phyloP scores from a whole-genome alignment of 176 grass and related monocot genomes.

The Thalia dealbata region DNA sequence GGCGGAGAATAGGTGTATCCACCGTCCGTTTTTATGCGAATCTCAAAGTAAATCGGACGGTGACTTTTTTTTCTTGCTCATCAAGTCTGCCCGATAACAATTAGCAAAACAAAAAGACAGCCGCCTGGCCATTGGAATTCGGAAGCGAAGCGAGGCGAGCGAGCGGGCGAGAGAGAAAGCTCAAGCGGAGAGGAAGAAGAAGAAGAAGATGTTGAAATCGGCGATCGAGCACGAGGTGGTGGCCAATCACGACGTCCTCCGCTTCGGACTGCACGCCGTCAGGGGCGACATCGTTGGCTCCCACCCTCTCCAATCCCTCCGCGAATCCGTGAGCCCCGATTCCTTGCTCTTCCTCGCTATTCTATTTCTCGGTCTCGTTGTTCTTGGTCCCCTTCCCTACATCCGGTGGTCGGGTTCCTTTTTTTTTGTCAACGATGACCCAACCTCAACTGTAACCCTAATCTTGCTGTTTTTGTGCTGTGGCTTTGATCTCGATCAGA shows the following conservation, averaged over 20 bases:
- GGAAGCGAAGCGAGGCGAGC: neutral
- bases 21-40: neutral
- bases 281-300: slow-evolving; percentile 32
- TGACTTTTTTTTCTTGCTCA: neutral
- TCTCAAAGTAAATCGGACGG: neutral
- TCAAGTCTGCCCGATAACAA: neutral
- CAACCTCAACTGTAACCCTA: slow-evolving; percentile 20
- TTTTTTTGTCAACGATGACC: neutral
- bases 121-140: neutral
- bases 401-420: neutral
- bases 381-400: neutral
- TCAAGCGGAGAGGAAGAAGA: neutral
- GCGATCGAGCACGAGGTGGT: slow-evolving; percentile 37
- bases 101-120: neutral
- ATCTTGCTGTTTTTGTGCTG: neutral
- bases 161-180: neutral
- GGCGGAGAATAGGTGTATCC: too few species aligned
- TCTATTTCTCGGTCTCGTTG: neutral
- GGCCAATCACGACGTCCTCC: slow-evolving; percentile 37
- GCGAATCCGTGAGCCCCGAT: slow-evolving; percentile 28
- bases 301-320: slow-evolving; percentile 39
- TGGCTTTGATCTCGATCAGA: slow-evolving; percentile 18
- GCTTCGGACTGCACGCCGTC: slow-evolving; percentile 44
- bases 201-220: slow-evolving; percentile 24
- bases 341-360: neutral